phyloP scores from a whole-genome alignment of 495 filamentous ascomycete species.

The Aspergillus steynii region DNA sequence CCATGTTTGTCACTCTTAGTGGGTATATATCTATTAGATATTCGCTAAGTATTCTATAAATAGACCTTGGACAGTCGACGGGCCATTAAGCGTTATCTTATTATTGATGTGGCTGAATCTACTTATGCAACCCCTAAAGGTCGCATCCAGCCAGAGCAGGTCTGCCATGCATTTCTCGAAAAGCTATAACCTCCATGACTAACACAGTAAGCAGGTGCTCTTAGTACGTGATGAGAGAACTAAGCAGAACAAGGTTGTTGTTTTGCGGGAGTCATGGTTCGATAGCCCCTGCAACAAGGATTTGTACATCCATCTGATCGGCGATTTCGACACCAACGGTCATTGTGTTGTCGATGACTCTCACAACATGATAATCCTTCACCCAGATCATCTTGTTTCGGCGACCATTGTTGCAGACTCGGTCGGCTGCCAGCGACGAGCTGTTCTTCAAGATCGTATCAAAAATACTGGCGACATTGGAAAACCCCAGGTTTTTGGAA shows the following conservation, averaged over 20 bases:
- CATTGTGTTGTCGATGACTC: constrained; percentile 74
- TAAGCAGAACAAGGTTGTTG: constrained; percentile 63
- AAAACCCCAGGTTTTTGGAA: constrained; percentile 81
- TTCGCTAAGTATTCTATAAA: constrained; percentile 44
- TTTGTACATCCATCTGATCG: constrained; percentile 81
- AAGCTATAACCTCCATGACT: constrained; percentile 16
- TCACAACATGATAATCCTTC: constrained; percentile 83
- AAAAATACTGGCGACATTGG: constrained; percentile 80
- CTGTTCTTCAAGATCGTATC: constrained; percentile 89
- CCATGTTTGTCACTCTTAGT: constrained; percentile 48
- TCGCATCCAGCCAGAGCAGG: constrained; percentile 67
- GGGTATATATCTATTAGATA: constrained; percentile 29
- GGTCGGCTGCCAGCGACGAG: constrained; percentile 81
- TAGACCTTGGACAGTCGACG: constrained; percentile 58
- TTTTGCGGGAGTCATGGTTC: constrained; percentile 82
- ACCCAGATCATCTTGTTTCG: constrained; percentile 94
- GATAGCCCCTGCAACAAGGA: constrained; percentile 72
- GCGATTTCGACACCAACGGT: constrained; percentile 66
- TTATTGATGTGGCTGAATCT: constrained; percentile 68
- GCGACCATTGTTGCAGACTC: constrained; percentile 93
- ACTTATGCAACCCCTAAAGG: constrained; percentile 64
- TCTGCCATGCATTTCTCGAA: constrained; percentile 33
- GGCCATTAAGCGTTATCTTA: constrained; percentile 79
- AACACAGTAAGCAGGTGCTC: constrained; percentile 59
- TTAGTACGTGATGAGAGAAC: constrained; percentile 72